A percentile compares a stretch with the other conserved stretches of the same genome.
Evolutionary conservation across 495 filamentous ascomycete genomes (phyloP).

Genomic region (Lasiosphaeria ovina): DNA sequence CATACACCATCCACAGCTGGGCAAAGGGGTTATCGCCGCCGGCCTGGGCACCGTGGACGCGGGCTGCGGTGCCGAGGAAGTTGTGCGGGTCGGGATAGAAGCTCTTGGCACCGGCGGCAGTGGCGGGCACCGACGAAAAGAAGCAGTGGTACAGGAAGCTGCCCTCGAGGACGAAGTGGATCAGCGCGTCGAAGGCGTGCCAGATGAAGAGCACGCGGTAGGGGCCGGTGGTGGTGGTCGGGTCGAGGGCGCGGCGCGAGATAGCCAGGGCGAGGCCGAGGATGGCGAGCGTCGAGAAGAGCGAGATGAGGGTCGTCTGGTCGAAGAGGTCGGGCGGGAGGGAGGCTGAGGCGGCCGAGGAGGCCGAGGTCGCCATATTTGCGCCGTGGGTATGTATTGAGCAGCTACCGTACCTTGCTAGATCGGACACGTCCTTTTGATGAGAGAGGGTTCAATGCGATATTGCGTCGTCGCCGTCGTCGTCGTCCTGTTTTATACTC

Average conservation of each 20-base stretch:
- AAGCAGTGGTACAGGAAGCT: conserved; percentile 92
- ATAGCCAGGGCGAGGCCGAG: conserved; percentile 44
- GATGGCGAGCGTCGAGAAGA: conserved; percentile 49
- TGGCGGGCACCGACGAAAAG: conserved; percentile 60
- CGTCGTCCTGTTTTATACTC: too few species aligned
- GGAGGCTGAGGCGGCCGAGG: too few species aligned
- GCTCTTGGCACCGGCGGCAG: conserved; percentile 25
- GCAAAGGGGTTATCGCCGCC: conserved; percentile 59
- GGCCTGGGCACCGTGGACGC: conserved; percentile 73
- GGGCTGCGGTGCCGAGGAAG: conserved; percentile 39
- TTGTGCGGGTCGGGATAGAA: conserved; percentile 42
- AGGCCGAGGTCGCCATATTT: conserved; percentile 6
- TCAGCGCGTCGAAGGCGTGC: conserved; percentile 90
- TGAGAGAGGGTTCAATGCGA: too few species aligned
- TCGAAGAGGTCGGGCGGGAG: conserved; percentile 50
- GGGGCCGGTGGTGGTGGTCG: conserved; percentile 27
- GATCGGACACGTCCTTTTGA: too few species aligned
- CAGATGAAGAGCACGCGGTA: conserved; percentile 82
- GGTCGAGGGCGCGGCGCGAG: conserved; percentile 43
- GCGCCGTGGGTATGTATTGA: not conserved
- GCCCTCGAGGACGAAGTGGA: conserved; percentile 85
- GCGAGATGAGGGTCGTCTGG: conserved; percentile 52
- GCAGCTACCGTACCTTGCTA: too few species aligned
- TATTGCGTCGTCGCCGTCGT: too few species aligned
- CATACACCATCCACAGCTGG: conserved; percentile 89